phyloP scores from a whole-genome alignment of 495 filamentous ascomycete species.

The Lichenothelia convexa region DNA sequence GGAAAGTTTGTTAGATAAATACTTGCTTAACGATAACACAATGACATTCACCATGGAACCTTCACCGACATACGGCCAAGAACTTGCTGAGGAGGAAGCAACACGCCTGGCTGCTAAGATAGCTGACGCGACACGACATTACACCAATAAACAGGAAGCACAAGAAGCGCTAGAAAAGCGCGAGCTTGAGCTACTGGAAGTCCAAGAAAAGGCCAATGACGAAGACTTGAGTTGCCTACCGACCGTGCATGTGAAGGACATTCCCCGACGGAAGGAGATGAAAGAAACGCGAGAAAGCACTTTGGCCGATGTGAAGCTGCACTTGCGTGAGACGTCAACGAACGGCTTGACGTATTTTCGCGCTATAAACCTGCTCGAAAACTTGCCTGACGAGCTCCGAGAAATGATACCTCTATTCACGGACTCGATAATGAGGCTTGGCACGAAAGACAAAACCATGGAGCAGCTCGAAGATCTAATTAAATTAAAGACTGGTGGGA shows the following conservation, averaged over 20 bases:
- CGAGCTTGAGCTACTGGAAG: conserved; percentile 62
- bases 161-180: conserved; percentile 46
- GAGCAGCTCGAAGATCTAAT: conserved; percentile 90
- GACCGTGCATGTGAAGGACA: conserved; percentile 71
- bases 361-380: conserved; percentile 60
- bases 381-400: conserved; percentile 70
- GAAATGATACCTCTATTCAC: conserved; percentile 78
- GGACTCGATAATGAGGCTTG: conserved; percentile 79
- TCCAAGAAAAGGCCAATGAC: conserved; percentile 64
- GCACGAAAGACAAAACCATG: conserved; percentile 73
- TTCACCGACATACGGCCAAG: conserved; percentile 47
- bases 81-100: conserved; percentile 63
- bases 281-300: conserved; percentile 48
- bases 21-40: conserved; percentile 68
- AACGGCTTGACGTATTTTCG: conserved; percentile 95
- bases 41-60: conserved; percentile 93
- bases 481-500: conserved; percentile 88
- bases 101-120: conserved; percentile 52
- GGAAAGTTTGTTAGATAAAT: conserved; percentile 72
- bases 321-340: conserved; percentile 82
- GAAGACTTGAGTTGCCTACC: conserved; percentile 78
- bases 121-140: conserved; percentile 41
- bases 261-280: conserved; percentile 57
- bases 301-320: conserved; percentile 50
- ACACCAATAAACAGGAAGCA: conserved; percentile 53